phyloP scores from a whole-genome alignment of 2,329 filamentous ascomycete species.

The Aspergillus tanneri region DNA sequence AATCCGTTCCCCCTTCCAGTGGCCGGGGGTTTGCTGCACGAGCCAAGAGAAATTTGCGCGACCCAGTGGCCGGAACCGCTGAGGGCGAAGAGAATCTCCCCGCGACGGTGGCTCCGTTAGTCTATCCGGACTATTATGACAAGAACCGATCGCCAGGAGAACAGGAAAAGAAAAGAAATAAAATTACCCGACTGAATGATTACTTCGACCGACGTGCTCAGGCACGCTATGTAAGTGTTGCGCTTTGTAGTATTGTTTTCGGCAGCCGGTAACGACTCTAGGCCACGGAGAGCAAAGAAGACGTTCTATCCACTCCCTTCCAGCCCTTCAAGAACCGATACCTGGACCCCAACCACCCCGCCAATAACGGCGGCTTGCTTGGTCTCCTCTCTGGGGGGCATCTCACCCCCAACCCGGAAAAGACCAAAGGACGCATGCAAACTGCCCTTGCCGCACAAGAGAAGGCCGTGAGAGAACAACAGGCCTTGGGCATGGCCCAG shows the following conservation, averaged over 20 bases:
- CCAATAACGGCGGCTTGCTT: constrained; percentile 50
- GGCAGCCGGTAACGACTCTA: constrained; percentile 6
- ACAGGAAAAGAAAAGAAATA: constrained; percentile 16
- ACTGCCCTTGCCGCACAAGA: no score
- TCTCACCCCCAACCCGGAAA: constrained; percentile 29
- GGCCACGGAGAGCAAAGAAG: constrained; percentile 43
- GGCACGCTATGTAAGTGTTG: constrained; percentile 43
- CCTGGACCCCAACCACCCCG: constrained; percentile 54
- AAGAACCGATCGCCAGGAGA: constrained; percentile 10
- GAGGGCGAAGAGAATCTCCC: constrained; percentile 35
- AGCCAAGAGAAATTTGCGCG: constrained; percentile 35
- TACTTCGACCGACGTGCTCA: constrained; percentile 53
- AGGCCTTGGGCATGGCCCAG: no score
- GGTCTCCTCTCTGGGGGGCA: constrained; percentile 50
- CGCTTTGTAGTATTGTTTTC: neutral
- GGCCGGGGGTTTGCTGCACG: constrained; percentile 21
- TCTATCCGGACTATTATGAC: constrained; percentile 49
- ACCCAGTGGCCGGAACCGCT: constrained; percentile 40
- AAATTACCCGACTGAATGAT: constrained; percentile 34
- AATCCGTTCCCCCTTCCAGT: constrained; percentile 23
- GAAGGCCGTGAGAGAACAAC: no score
- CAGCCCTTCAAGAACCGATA: constrained; percentile 49
- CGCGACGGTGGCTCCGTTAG: constrained; percentile 49
- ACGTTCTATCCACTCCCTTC: constrained; percentile 33
- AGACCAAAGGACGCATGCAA: no score